Evolutionary conservation across 257 asterid genomes (phyloP), one percentile per base, ranked within the genome.

Genomic region (Ajuga chamaepitys): DNA sequence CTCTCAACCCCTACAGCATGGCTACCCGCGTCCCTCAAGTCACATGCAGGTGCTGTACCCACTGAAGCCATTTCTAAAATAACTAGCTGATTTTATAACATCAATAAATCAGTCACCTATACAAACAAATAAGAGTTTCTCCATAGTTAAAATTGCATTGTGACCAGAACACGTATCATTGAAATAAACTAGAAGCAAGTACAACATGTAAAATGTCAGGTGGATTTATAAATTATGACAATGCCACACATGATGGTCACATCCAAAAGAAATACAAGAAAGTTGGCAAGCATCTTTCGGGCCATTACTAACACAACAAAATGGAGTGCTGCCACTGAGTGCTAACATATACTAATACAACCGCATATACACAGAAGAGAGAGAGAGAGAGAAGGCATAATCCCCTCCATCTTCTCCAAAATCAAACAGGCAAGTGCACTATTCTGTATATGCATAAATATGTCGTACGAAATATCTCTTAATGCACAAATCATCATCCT

Each of bases 11-110:
- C 88, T 47, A 71, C 81, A 70, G 64, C 78, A 68, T 65, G 73
- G 52, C 74, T 74, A 68, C 75, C 73, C 9, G 77, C 66, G 59
- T 81, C 87, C 74, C 83, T 84, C 74, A 76, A 68, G 70, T 81
- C 82, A 66, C 85, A 80, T 63, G 79, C 21, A 72, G 89, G 85
- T 66, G 78, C 81, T 48, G 74, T 24, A 64, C 86, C 86, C 76
- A 68, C 84, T 21, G 92, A 86, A 76, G 85, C 84, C 96, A 88
- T 88, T 76, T 67, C 74, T 55, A 52, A 68, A 75, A 55, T 61
- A 34, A 55, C 78, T 50, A 64, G 74, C 62, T 71, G 74, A 45
- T 71, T 68, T 45, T 57, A 70, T 53, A 40, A 72, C 83, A 67
- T 71, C 75, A 80, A 72, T 9, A 74, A 58, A 62, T 73, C 87